These are phyloP conservation scores for Blastobotrys parvus DNA, from an alignment of 805 yeast genomes.

Conservation along the genomic window DNA sequence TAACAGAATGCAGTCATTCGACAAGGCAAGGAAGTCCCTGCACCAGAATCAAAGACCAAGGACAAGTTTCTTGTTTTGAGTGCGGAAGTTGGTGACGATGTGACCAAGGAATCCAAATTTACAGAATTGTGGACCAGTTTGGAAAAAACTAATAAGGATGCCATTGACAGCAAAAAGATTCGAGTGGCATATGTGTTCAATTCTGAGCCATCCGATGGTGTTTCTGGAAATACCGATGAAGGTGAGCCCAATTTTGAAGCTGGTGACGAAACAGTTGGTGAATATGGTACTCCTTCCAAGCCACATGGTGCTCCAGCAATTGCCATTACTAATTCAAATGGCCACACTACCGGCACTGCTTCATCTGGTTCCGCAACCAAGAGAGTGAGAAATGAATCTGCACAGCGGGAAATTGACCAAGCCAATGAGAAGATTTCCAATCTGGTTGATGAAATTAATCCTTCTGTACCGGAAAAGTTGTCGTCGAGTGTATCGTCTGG, in stretches of 20 bases:
- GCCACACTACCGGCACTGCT: neutral
- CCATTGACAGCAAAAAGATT: constrained; percentile 52
- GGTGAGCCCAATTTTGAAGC: neutral
- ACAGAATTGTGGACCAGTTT: constrained; percentile 73
- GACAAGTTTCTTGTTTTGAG: constrained; percentile 90
- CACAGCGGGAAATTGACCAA: constrained; percentile 4
- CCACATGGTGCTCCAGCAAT: constrained; percentile 10
- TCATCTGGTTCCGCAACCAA: neutral
- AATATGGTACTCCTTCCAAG: constrained; percentile 13
- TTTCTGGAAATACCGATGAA: neutral
- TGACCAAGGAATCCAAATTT: constrained; percentile 40
- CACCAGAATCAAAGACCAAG: constrained; percentile 61
- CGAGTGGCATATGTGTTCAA: constrained; percentile 47
- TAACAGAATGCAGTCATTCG: constrained; percentile 45
- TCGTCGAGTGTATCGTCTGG: constrained; percentile 6
- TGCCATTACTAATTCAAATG: neutral
- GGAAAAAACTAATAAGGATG: constrained; percentile 28
- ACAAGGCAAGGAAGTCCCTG: constrained; percentile 75
- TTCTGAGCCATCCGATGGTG: neutral
- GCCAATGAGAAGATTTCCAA: constrained; percentile 14
- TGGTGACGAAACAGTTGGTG: constrained; percentile 4
- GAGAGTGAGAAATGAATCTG: neutral
- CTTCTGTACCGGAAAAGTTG: constrained; percentile 11
- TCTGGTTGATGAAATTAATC: constrained; percentile 13
- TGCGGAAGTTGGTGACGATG: constrained; percentile 58